These are phyloP conservation scores for Vitis hybrid DNA, from an alignment of 177 flowering plant genomes.

Conservation along the genomic window DNA sequence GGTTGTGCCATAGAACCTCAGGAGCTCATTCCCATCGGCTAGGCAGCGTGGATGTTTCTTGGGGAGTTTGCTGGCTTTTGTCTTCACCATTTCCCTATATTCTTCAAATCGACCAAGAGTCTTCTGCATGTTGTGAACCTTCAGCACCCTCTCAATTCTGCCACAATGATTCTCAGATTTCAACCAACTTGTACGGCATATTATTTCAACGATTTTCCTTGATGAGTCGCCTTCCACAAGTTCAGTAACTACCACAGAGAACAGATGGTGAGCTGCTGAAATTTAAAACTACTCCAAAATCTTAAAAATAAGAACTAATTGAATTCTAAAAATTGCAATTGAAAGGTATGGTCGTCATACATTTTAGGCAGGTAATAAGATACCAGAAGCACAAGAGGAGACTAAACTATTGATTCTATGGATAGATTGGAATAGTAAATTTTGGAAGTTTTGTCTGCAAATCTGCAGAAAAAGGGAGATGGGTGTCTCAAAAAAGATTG, in stretches of 20 bases:
- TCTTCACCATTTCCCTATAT: conserved; percentile 74
- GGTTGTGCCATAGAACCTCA: conserved; percentile 83
- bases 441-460: no score
- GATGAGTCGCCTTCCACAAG: conserved; percentile 93
- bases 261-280: no score
- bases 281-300: no score
- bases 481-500: no score
- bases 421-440: no score
- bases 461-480: no score
- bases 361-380: no score
- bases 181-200: conserved; percentile 68
- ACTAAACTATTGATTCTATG: no score
- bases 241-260: conserved; percentile 59
- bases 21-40: conserved; percentile 91
- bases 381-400: no score
- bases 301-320: no score
- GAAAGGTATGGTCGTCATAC: no score
- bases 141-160: conserved; percentile 68
- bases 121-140: conserved; percentile 84
- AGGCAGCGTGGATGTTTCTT: conserved; percentile 87
- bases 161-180: conserved; percentile 50
- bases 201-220: conserved; percentile 79
- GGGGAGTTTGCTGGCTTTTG: conserved; percentile 75
- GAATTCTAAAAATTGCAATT: no score
- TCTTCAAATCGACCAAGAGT: conserved; percentile 81